Evolutionary conservation across 2,329 filamentous ascomycete genomes (phyloP).

Genomic region (Beauveria asiatica): DNA sequence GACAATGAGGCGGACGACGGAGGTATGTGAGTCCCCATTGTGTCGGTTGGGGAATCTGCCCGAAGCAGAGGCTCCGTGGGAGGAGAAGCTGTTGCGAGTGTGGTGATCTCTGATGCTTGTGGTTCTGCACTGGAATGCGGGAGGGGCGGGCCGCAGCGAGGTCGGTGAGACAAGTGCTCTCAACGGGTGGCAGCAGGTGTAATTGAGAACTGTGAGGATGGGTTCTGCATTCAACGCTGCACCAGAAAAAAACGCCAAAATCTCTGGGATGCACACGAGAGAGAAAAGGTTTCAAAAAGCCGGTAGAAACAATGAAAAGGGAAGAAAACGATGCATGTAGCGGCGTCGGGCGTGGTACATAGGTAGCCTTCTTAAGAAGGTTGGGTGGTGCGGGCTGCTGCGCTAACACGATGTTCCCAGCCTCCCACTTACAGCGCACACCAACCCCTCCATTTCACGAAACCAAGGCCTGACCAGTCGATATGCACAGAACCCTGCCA

Average conservation of each 20-base stretch:
- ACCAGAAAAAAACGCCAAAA: neutral
- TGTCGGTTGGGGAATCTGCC: neutral
- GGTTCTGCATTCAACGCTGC: neutral
- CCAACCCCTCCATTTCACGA: slow-evolving; percentile 12
- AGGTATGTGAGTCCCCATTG: slow-evolving; percentile 10
- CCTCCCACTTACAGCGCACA: slow-evolving; percentile 24
- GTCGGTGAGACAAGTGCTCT: neutral
- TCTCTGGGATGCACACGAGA: neutral
- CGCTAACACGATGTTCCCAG: slow-evolving; percentile 19
- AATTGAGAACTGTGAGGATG: neutral
- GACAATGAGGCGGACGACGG: neutral
- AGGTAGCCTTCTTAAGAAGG: slow-evolving; percentile 23
- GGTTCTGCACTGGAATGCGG: slow-evolving; percentile 11
- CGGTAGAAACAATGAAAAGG: slow-evolving; percentile 11
- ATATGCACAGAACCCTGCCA: neutral
- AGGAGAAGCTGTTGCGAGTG: neutral
- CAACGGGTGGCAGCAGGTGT: neutral
- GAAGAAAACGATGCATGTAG: slow-evolving; percentile 10
- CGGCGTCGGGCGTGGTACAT: slow-evolving; percentile 21
- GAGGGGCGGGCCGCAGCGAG: slow-evolving; percentile 4
- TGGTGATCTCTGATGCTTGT: neutral
- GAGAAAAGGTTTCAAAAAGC: neutral
- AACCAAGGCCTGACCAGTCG: neutral
- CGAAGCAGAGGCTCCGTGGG: neutral
- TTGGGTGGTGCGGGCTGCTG: slow-evolving; percentile 16